Evolutionary conservation across 345 rosid species (phyloP).

Genomic region (Euclidium syriacum): DNA sequence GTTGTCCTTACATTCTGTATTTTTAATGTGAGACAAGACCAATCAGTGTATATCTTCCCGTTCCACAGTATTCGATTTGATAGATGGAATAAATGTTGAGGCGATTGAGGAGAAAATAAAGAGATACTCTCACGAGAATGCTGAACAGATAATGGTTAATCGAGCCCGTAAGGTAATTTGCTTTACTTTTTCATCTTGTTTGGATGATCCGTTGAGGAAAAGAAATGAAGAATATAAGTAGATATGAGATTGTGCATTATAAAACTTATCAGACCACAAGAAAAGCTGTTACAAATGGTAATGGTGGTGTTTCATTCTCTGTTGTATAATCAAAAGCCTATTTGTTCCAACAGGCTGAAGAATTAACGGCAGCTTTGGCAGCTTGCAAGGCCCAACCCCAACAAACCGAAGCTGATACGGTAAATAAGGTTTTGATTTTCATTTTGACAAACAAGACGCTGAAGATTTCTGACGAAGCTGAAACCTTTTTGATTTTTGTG

Average conservation of each 20-base stretch:
- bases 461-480: neutral
- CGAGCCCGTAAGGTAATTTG: conserved; percentile 70
- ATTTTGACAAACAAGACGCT: neutral
- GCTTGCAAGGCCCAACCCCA: conserved; percentile 64
- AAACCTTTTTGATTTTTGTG: conserved; percentile 13
- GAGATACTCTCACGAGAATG: conserved; percentile 72
- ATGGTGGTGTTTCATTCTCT: neutral
- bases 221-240: neutral
- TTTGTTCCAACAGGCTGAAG: conserved; percentile 71
- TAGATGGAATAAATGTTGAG: conserved; percentile 71
- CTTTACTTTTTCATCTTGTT: neutral
- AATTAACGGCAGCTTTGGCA: conserved; percentile 70
- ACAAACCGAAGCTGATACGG: conserved; percentile 57
- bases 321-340: neutral
- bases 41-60: neutral
- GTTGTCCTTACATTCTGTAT: neutral
- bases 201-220: neutral
- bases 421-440: conserved; percentile 31
- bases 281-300: neutral
- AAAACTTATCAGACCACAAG: neutral
- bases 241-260: neutral
- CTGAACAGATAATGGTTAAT: conserved; percentile 80
- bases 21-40: conserved; percentile 1
- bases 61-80: conserved; percentile 57
- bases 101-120: conserved; percentile 70